A percentile compares a stretch with the other conserved stretches of the same genome.
These are phyloP conservation scores for Leccinum disarticulatum DNA, from an alignment of 768 basidiomycete genomes.

Conservation along the genomic window DNA sequence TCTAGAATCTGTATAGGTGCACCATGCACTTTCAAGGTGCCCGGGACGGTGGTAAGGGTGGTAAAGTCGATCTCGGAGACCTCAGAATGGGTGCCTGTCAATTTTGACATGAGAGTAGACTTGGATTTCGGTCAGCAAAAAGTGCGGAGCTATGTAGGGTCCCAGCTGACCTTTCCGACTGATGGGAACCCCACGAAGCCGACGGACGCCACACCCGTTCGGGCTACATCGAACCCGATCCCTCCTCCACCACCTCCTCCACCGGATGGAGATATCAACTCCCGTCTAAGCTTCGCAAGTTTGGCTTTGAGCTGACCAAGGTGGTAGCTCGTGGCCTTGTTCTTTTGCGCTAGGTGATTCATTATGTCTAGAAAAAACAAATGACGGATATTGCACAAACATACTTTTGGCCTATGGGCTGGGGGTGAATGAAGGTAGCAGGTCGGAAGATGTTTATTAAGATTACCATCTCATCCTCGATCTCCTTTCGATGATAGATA, in stretches of 20 bases:
- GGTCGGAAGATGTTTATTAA: slow-evolving; percentile 11
- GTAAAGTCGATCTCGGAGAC: slow-evolving; percentile 97
- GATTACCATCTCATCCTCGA: slow-evolving; percentile 96
- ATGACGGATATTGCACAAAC: slow-evolving; percentile 26
- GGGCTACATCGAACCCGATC: slow-evolving; percentile 95
- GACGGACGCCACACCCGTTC: slow-evolving; percentile 96
- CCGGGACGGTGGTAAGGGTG: slow-evolving; percentile 92
- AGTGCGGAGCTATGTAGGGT: slow-evolving; percentile 8
- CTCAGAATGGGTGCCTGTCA: slow-evolving; percentile 96
- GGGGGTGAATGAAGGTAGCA: slow-evolving; percentile 27
- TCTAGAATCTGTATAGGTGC: slow-evolving; percentile 95
- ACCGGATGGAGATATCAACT: slow-evolving; percentile 77
- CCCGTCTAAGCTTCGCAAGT: slow-evolving; percentile 93
- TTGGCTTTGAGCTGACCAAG: slow-evolving; percentile 97
- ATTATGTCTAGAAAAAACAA: slow-evolving; percentile 11
- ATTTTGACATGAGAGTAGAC: slow-evolving; percentile 93
- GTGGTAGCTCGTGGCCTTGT: slow-evolving; percentile 96
- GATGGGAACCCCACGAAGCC: slow-evolving; percentile 92
- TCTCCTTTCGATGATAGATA: slow-evolving; percentile 53
- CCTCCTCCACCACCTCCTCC: slow-evolving; percentile 88
- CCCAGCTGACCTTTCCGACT: slow-evolving; percentile 75
- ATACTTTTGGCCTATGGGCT: slow-evolving; percentile 72
- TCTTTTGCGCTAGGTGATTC: slow-evolving; percentile 76
- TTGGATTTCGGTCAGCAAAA: slow-evolving; percentile 30
- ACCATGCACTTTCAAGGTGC: slow-evolving; percentile 91